Evolutionary conservation across 768 basidiomycete species (phyloP).

Genomic region (Amanita pseudoporphyria): DNA sequence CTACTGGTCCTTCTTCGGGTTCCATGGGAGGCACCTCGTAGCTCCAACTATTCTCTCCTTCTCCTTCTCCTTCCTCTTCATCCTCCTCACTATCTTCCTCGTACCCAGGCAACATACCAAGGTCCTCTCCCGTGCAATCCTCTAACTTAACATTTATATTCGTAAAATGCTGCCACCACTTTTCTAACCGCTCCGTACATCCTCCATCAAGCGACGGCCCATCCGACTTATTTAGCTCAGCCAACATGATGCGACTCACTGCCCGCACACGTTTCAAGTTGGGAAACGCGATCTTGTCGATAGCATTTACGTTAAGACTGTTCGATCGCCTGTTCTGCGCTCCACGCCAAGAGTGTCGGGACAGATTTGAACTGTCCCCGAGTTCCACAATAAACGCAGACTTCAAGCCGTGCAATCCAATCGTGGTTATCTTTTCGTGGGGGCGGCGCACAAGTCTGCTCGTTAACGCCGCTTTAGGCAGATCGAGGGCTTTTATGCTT

Average conservation of each 20-base stretch:
- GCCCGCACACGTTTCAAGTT: constrained; percentile 48
- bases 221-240: constrained; percentile 45
- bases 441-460: constrained; percentile 39
- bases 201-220: constrained; percentile 34
- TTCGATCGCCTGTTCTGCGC: constrained; percentile 38
- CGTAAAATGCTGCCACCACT: constrained; percentile 54
- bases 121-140: constrained; percentile 61
- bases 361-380: neutral
- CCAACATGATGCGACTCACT: constrained; percentile 43
- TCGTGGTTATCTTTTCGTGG: constrained; percentile 44
- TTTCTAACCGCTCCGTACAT: constrained; percentile 50
- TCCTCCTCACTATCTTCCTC: constrained; percentile 19
- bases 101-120: constrained; percentile 42
- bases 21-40: constrained; percentile 20
- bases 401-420: constrained; percentile 61
- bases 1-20: constrained; percentile 18
- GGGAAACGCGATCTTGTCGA: constrained; percentile 49
- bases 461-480: constrained; percentile 22
- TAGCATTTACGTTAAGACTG: constrained; percentile 53
- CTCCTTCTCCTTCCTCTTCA: constrained; percentile 20
- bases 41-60: constrained; percentile 15
- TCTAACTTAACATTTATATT: constrained; percentile 49
- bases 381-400: constrained; percentile 55
- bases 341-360: constrained; percentile 32
- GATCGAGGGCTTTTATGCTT: constrained; percentile 10